These are phyloP conservation scores for Glaciozyma antarctica DNA, from an alignment of 768 basidiomycete genomes.

Conservation along the genomic window DNA sequence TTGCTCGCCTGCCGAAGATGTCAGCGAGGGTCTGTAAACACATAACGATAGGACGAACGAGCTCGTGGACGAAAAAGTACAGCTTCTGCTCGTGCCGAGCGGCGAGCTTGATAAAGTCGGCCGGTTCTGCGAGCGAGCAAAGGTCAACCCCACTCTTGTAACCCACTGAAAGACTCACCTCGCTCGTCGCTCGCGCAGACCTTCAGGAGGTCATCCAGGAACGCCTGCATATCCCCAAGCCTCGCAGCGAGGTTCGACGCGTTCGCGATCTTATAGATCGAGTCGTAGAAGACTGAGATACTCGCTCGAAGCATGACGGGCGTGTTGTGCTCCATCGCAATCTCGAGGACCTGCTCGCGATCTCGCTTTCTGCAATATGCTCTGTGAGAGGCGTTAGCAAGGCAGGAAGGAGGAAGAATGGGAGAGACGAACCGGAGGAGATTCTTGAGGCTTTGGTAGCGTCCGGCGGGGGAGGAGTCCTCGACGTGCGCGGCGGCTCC, in stretches of 20 bases:
- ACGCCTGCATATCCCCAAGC: conserved; percentile 25
- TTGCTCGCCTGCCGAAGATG: neutral
- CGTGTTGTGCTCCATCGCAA: conserved; percentile 21
- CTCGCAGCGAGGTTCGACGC: conserved; percentile 17
- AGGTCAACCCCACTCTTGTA: no score
- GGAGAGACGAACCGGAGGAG: conserved; percentile 20
- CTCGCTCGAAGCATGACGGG: conserved; percentile 13
- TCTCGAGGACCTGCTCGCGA: conserved; percentile 23
- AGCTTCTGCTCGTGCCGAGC: conserved; percentile 24
- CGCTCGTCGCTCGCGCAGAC: conserved; percentile 1
- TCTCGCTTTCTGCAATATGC: conserved; percentile 27
- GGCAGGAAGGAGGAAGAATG: neutral
- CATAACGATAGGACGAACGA: conserved; percentile 3
- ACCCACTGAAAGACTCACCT: neutral
- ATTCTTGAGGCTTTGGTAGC: conserved; percentile 22
- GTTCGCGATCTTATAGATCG: conserved; percentile 29
- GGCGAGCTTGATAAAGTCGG: conserved; percentile 24
- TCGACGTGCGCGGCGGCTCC: neutral
- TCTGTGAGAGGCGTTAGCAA: neutral
- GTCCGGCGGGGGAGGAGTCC: neutral
- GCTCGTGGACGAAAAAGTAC: conserved; percentile 28
- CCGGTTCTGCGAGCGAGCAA: conserved; percentile 2
- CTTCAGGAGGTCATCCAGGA: conserved; percentile 25
- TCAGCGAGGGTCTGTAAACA: no score
- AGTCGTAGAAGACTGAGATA: conserved; percentile 26